Percentiles rank a stretch among this genome's conserved stretches.
Conservation (phyloP, 2,329 filamentous ascomycete species). For the Fusarium begoniae region DNA sequence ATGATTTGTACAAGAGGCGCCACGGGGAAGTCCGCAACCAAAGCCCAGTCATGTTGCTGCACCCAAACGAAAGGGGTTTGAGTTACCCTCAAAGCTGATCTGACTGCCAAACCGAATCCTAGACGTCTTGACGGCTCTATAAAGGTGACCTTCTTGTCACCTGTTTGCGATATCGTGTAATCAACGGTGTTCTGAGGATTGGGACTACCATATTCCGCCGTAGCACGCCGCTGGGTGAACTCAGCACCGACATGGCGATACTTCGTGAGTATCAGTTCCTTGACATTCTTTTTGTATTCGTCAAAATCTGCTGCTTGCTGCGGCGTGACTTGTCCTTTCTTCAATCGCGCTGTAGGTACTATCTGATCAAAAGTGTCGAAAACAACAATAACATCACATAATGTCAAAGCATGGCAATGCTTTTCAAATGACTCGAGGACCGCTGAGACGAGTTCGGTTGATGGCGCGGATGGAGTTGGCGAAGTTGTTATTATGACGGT, state of each 20-base stretch:
- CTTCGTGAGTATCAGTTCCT: constrained; percentile 46
- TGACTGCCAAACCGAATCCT: constrained; percentile 64
- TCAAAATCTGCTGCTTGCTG: constrained; percentile 54
- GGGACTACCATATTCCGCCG: constrained; percentile 59
- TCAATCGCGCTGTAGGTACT: constrained; percentile 54
- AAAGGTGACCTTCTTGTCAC: constrained; percentile 54
- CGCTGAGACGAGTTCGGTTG: constrained; percentile 59
- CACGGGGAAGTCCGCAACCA: constrained; percentile 57
- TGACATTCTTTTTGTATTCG: constrained; percentile 59
- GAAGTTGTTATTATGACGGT: constrained; percentile 63
- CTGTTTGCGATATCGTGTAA: constrained; percentile 48
- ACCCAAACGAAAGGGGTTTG: constrained; percentile 64
- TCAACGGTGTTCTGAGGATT: constrained; percentile 48
- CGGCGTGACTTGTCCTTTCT: constrained; percentile 62
- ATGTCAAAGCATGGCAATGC: constrained; percentile 53
- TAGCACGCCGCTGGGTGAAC: constrained; percentile 32
- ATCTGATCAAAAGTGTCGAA: constrained; percentile 63
- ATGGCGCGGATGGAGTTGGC: constrained; percentile 63
- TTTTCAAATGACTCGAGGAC: constrained; percentile 56
- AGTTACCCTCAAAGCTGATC: constrained; percentile 58
- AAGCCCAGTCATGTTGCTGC: constrained; percentile 66
- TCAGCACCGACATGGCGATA: constrained; percentile 3
- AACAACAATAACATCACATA: constrained; percentile 59
- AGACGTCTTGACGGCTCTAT: constrained; percentile 59
- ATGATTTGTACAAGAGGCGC: constrained; percentile 57